Evolutionary conservation across 2,329 filamentous ascomycete species (phyloP).

Genomic region (Colletotrichum plurivorum): DNA sequence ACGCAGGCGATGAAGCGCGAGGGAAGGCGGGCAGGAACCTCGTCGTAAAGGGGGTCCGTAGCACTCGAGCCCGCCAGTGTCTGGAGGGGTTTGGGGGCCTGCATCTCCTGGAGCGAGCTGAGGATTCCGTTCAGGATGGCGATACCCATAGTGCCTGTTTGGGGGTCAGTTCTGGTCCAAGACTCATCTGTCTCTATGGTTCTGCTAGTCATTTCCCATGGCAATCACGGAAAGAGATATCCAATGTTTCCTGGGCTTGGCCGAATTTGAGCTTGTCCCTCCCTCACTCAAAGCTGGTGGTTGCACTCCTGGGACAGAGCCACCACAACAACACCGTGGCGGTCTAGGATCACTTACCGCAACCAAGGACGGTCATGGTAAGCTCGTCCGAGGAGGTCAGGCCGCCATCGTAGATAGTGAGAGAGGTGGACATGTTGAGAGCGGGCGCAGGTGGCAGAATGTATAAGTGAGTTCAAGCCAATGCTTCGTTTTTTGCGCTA

Average conservation of each 20-base stretch:
- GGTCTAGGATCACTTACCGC: constrained; percentile 69
- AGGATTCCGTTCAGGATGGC: constrained; percentile 88
- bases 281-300: too few species aligned
- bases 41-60: constrained; percentile 59
- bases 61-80: constrained; percentile 54
- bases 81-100: constrained; percentile 61
- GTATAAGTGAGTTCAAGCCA: constrained; percentile 30
- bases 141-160: constrained; percentile 84
- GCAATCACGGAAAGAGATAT: too few species aligned
- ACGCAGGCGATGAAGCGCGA: constrained; percentile 87
- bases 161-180: constrained; percentile 27
- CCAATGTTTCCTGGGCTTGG: too few species aligned
- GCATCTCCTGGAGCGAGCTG: constrained; percentile 72
- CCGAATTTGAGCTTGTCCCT: too few species aligned
- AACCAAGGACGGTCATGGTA: constrained; percentile 86
- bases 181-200: background rate
- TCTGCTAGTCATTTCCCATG: background rate
- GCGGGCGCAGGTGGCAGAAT: constrained; percentile 9
- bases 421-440: constrained; percentile 47
- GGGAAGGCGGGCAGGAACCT: constrained; percentile 72
- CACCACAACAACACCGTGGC: too few species aligned
- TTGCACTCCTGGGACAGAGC: too few species aligned
- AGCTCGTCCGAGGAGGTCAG: constrained; percentile 60
- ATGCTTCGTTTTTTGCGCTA: background rate
- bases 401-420: constrained; percentile 47